phyloP scores from a whole-genome alignment of 768 basidiomycete species.

The Trametes villosa region DNA sequence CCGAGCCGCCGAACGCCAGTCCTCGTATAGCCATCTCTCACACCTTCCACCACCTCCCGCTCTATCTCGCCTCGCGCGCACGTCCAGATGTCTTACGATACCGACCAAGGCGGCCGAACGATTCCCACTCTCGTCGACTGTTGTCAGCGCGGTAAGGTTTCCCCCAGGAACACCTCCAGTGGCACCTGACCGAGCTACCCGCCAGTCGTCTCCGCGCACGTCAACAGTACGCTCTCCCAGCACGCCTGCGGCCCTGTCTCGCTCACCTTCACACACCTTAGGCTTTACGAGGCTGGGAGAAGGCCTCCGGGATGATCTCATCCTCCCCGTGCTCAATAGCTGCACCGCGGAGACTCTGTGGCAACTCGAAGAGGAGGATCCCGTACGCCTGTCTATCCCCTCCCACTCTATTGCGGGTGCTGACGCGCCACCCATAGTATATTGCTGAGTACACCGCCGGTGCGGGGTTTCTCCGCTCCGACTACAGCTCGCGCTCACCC shows the following conservation, averaged over 20 bases:
- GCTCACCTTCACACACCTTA: constrained; percentile 33
- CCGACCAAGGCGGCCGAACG: constrained; percentile 41
- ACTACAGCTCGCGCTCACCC: not conserved
- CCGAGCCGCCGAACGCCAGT: not conserved
- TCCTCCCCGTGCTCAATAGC: constrained; percentile 74
- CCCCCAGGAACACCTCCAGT: constrained; percentile 12
- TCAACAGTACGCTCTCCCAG: constrained; percentile 55
- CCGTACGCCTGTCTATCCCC: constrained; percentile 51
- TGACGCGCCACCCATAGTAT: constrained; percentile 13
- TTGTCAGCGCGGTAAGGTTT: constrained; percentile 70
- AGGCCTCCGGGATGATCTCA: constrained; percentile 62
- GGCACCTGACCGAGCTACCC: constrained; percentile 21
- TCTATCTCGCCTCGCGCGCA: not conserved
- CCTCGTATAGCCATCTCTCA: constrained; percentile 6
- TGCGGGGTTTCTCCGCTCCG: constrained; percentile 33
- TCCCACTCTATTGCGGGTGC: not conserved
- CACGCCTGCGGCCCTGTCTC: not conserved
- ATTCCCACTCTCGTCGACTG: constrained; percentile 67
- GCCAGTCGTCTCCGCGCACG: constrained; percentile 61
- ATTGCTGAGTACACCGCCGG: constrained; percentile 61
- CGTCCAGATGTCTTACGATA: constrained; percentile 39
- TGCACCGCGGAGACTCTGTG: constrained; percentile 73
- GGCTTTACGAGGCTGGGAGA: constrained; percentile 69
- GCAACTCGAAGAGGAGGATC: constrained; percentile 59
- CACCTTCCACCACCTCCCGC: constrained; percentile 17